Conservation (phyloP, 1,284 basidiomycete genomes). For the Cryptococcus sp. region DNA sequence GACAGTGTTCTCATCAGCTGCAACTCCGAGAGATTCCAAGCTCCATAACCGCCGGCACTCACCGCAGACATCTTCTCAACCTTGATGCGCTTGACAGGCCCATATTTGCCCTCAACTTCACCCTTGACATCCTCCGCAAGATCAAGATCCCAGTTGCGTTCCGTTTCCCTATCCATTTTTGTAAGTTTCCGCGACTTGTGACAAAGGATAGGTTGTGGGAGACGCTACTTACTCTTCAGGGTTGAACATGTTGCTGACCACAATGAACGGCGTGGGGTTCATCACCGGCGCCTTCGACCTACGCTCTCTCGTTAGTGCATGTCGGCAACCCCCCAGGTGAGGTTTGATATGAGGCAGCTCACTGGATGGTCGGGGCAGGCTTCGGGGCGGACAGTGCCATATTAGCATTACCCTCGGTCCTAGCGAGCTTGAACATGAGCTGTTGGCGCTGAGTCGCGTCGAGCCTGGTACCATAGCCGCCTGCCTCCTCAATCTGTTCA, state of each 20-base stretch:
- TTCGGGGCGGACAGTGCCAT: constrained; percentile 15
- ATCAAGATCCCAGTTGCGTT: constrained; percentile 92
- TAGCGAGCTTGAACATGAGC: constrained; percentile 98
- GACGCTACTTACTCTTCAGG: constrained; percentile 89
- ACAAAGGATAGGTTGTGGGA: no score
- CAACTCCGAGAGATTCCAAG: no score
- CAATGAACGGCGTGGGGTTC: constrained; percentile 71
- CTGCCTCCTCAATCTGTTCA: constrained; percentile 35
- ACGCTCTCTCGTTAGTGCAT: not conserved
- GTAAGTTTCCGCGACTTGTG: no score
- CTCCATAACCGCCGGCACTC: constrained; percentile 24
- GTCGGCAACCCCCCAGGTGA: no score
- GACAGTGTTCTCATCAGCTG: constrained; percentile 4
- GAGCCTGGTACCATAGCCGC: constrained; percentile 64
- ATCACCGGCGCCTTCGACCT: constrained; percentile 58
- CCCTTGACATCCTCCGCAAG: constrained; percentile 92
- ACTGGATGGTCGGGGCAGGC: constrained; percentile 13
- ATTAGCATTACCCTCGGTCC: constrained; percentile 49
- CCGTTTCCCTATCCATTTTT: constrained; percentile 69
- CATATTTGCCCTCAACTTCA: constrained; percentile 90
- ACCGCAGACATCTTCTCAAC: constrained; percentile 92
- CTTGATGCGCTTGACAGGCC: constrained; percentile 78
- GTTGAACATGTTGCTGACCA: constrained; percentile 94
- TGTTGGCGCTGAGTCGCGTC: constrained; percentile 93
- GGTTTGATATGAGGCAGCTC: no score